Evolutionary conservation across 345 rosid genomes (phyloP), one percentile per base, ranked within the genome.

Genomic region (Murraya koenigii): DNA sequence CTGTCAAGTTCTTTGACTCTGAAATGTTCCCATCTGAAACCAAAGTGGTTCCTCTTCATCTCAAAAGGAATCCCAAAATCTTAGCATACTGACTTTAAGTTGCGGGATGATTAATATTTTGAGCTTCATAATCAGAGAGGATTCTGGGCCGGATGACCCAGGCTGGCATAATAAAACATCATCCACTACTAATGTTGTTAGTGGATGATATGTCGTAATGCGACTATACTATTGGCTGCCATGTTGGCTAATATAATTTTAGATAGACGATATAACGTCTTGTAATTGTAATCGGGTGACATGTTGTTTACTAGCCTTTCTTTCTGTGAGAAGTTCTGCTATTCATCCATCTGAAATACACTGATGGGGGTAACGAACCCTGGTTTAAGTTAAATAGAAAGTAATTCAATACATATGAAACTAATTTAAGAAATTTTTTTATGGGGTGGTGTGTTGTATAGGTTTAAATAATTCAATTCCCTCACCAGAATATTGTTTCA

Each of bases 1-100:
- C 79, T 79, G 77, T 83, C 84, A 71, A 52, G 38, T 64, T 71
- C 76, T 69, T 81, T 72, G 84, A 80, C 84, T 70, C 61, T 28
- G 17, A 73, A 49, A 52, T 60, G 75, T 73, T 77, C 80, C 72
- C n/a, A 55, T 61, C 63, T 54, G 59, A 69, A 80, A 56, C 10
- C 10, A 35, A 56, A 44, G 71, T 25, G 65, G 66, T 23, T 74
- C 77, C 56, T 32, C 69, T 63, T 68, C 38, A 74, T 32, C 67
- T 74, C 38, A 36, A 17, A 69, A 39, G 44, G 68, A 74, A 74
- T 60, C 35, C 38, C 54, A 60, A 73, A 60, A 7, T 74, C 38
- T 39, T 54, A 61, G 23, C 25, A 26, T 20, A 10, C 25, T 60
- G 61, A 61, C 8, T 75, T 11, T 20, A 61, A 63, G 30, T 63